Base-by-base conservation (phyloP, 768 basidiomycete species). In the Leccinum longicurvipes region DNA sequence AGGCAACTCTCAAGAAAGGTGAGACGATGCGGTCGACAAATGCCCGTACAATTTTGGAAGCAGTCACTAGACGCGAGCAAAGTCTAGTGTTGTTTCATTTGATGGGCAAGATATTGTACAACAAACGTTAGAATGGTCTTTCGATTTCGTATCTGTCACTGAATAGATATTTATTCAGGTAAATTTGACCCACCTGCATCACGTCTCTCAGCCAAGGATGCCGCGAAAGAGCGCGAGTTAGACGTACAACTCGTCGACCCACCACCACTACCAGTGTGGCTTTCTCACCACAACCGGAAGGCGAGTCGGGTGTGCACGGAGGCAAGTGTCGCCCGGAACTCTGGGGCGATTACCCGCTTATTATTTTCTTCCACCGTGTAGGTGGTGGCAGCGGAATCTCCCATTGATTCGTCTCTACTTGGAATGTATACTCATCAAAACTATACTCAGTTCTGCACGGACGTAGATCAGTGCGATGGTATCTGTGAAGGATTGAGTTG, bases 351-450 rank as follows among this genome's bases (percentile, higher is more conserved):
- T 6, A 4, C 7, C 15, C 15, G 48, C 52, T 56, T 15, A 63
- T 31, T 11, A 19, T 5, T n/a, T 31, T 54, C 9, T 24, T 19
- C 23, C 15, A 4, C 25, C 28, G 4, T 44, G 2, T 55, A 94
- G 93, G 68, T 69, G 11, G 72, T 98, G 3, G 90, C 89, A 66
- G 82, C 87, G 1, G 88, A 93, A 66, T 89, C 89, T 0, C 93
- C 96, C 0, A 87, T 98, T 53, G 97, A 99, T 71, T 85, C 92
- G 1, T 91, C 91, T 2, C 76, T 98, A 2, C 89, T 94, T 59
- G 87, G 87, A 3, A 72, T 96, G 7, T 99, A 98, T 67, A 78
- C 95, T 9, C 97, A 99, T 62, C 94, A 98, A 70, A 98, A 97
- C 66, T 93, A 95, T 62, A 80, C 87, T 0, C 86, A 87, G 54